Conservation (phyloP, 495 filamentous ascomycete genomes). For the Podospora conica region DNA sequence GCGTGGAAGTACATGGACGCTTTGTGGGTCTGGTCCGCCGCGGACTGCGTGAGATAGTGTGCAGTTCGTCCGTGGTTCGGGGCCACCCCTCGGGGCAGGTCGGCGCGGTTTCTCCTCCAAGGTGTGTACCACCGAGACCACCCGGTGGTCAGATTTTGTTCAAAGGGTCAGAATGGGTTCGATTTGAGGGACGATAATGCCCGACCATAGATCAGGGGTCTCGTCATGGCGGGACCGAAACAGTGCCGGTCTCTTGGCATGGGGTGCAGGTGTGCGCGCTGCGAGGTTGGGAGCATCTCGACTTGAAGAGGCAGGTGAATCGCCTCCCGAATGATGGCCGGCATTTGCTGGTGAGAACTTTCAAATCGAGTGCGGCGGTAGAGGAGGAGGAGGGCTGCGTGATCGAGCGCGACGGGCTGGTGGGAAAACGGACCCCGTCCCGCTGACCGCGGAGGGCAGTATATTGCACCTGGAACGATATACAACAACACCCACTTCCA, state of each 20-base stretch:
- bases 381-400: conserved; percentile 1
- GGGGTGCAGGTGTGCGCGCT: conserved; percentile 12
- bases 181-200: not conserved
- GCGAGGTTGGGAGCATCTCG: conserved; percentile 4
- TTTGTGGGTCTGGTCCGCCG: not conserved
- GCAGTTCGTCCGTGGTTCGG: not conserved
- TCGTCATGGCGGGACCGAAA: conserved; percentile 11
- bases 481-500: conserved; percentile 8
- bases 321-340: conserved; percentile 11
- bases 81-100: not conserved
- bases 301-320: conserved; percentile 29
- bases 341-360: conserved; percentile 14
- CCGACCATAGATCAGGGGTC: not conserved
- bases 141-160: not conserved
- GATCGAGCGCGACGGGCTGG: conserved; percentile 1
- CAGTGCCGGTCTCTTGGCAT: conserved; percentile 28
- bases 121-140: not conserved
- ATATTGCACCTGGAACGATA: conserved; percentile 28
- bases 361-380: not conserved
- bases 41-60: not conserved
- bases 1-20: not conserved
- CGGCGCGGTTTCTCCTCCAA: not conserved
- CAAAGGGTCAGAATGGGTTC: not conserved
- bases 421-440: conserved; percentile 33
- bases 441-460: conserved; percentile 24